A percentile compares a stretch with the other conserved stretches of the same genome.
Conservation (phyloP, 208 protist genomes). For the Trypanosoma cruzi region DNA sequence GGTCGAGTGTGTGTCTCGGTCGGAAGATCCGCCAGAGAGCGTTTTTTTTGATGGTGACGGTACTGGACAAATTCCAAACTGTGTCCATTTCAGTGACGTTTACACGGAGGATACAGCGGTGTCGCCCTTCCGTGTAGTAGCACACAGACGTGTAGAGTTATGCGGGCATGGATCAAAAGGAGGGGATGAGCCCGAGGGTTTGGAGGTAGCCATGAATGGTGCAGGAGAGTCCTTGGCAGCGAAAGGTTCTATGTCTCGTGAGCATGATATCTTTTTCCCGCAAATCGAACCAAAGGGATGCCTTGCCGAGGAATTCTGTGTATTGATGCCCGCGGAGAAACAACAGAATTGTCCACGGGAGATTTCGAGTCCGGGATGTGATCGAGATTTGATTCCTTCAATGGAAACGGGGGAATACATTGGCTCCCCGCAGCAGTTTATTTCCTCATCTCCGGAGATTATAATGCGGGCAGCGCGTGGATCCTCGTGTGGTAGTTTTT, state of each 20-base stretch:
- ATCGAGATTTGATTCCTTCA: background rate
- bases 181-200: background rate
- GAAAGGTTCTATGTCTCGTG: background rate
- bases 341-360: background rate
- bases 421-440: background rate
- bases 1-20: background rate
- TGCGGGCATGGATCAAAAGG: background rate
- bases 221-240: background rate
- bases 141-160: background rate
- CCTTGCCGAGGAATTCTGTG: background rate
- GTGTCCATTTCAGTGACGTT: background rate
- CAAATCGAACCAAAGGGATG: background rate
- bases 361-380: background rate
- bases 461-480: background rate
- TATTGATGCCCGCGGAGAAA: background rate
- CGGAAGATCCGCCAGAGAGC: background rate
- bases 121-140: background rate
- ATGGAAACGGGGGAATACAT: background rate
- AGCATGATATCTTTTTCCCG: background rate
- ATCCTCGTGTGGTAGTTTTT: background rate
- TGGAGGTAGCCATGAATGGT: background rate
- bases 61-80: background rate
- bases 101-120: background rate
- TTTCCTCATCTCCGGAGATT: background rate
- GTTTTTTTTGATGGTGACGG: background rate